Evolutionary conservation across 129 eudicot species (phyloP), one percentile per base, ranked within the genome.

Genomic region (Centaurea solstitialis): DNA sequence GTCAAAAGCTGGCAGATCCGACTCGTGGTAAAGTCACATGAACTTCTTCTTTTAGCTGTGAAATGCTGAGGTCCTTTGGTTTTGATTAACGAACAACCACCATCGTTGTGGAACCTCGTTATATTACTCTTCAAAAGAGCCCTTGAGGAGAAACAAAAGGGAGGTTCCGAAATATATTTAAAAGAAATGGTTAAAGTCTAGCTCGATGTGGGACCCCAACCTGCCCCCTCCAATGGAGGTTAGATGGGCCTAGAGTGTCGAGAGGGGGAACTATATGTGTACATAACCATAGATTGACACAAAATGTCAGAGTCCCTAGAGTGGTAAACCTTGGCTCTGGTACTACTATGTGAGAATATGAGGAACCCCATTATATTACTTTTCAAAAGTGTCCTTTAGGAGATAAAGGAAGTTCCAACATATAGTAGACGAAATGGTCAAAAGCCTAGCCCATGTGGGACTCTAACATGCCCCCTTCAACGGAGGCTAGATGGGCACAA

Each of bases 21-120:
- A 79, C 81, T 64, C 85, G 70, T 72, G 97, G 97, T 93, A 86
- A 83, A 70, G 81, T 74, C 43, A 57, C 67, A 66, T 76, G 67
- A 81, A 45, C 26, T 70, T 75, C n/a, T 74, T 61, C 37, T 41
- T 53, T 74, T 41, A 53, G 57, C 24, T 79, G 70, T 57, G 78
- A 15, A 28, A 74, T 57, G 45, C 69, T 21, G 7, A 7, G 30
- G 78, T 53, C 28, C 68, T 4, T 22, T 6, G n/a, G n/a, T 10
- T 79, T 20, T 9, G 62, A 40, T 26, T 38, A 41, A 7, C 11
- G 18, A 22, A 10, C 1, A 77, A 38, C 53, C 30, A 9, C 15
- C 41, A 3, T 12, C 18, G 1, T 47, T 47, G 18, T 47, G 61
- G 61, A 39, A 47, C 61, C 18, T 47, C 4, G 61, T 13, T 47